Base-by-base conservation (phyloP, 1,284 basidiomycete species). In the Pholiota adiposa region DNA sequence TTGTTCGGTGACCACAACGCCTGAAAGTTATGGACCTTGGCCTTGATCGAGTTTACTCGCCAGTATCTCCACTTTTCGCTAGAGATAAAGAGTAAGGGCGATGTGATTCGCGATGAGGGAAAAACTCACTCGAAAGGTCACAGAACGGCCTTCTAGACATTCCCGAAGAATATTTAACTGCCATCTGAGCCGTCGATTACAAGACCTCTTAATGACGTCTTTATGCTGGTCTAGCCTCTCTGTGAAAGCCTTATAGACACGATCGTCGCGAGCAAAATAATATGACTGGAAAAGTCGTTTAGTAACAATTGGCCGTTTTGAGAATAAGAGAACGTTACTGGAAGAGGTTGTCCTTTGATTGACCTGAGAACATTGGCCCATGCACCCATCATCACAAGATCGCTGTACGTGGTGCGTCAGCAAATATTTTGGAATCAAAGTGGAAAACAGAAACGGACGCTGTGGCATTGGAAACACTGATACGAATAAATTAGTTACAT, bases 241-340 rank as follows among this genome's bases (percentile, higher is more conserved):
- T 23, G 77, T 74, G 66, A 93, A 92, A 2, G 85, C 84, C 63
- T 81, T 86, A 72, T 89, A 92, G 14, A 91, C 85, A 31, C 92
- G 85, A 63, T 92, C 89, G 71, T 93, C 91, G 34, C 91, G 83
- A 58, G 91, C 91, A 67, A 93, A 93, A 70, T 88, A 92, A 61
- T 87, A 92, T 18, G 83, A 78, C 92, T 93, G 43, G 49, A 55
- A 52, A 40, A 25, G 53, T 19, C 4, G 21, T 23, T 38, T 49
- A 54, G 49, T 11, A 27, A n/a, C 27, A n/a, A 31, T 16, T 9
- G 7, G 16, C 25, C 18, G 9, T 3, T 16, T 12, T 3, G 29
- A 16, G n/a, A 2, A 7, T 4, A 21, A 51, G 44, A 61, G 18
- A 33, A 38, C 56, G 62, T 82, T 68, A 91, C 91, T 7, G 90